These are phyloP conservation scores for Sclerotinia glacialis DNA, from an alignment of 2,329 filamentous ascomycete species.

Conservation along the genomic window DNA sequence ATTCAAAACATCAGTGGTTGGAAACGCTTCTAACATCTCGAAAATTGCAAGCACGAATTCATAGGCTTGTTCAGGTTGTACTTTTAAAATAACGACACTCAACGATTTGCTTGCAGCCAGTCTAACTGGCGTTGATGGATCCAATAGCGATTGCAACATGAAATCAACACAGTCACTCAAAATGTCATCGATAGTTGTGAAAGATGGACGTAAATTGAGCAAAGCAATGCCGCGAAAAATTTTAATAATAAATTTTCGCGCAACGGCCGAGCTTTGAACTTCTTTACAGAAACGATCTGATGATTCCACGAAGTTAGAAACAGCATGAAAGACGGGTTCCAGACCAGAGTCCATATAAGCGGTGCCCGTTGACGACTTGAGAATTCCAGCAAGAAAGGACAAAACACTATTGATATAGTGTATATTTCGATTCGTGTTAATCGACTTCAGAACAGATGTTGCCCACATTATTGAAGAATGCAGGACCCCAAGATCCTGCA, in stretches of 20 bases:
- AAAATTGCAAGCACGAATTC: constrained; percentile 87
- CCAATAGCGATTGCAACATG: constrained; percentile 72
- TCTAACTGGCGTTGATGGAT: constrained; percentile 87
- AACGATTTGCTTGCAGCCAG: constrained; percentile 90
- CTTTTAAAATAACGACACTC: constrained; percentile 77
- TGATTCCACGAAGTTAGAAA: constrained; percentile 56
- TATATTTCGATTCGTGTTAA: constrained; percentile 49
- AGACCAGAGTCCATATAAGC: constrained; percentile 71
- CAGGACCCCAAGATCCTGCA: constrained; percentile 74
- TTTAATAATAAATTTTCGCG: constrained; percentile 80
- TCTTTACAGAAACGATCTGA: constrained; percentile 49
- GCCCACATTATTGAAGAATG: constrained; percentile 69
- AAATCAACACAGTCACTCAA: constrained; percentile 81
- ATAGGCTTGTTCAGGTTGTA: constrained; percentile 75
- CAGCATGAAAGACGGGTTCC: constrained; percentile 61
- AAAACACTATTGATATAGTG: constrained; percentile 78
- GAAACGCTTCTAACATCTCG: constrained; percentile 60
- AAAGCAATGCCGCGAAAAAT: constrained; percentile 73
- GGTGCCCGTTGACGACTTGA: constrained; percentile 66
- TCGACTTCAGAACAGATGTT: constrained; percentile 55
- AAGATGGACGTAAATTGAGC: constrained; percentile 46
- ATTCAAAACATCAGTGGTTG: constrained; percentile 48
- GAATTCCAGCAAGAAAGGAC: constrained; percentile 73
- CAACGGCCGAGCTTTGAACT: constrained; percentile 71
- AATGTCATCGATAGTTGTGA: constrained; percentile 45